Percentiles rank a stretch among this genome's conserved stretches.
Conservation (phyloP, 768 basidiomycete genomes). For the Asterophora lycoperdoides region DNA sequence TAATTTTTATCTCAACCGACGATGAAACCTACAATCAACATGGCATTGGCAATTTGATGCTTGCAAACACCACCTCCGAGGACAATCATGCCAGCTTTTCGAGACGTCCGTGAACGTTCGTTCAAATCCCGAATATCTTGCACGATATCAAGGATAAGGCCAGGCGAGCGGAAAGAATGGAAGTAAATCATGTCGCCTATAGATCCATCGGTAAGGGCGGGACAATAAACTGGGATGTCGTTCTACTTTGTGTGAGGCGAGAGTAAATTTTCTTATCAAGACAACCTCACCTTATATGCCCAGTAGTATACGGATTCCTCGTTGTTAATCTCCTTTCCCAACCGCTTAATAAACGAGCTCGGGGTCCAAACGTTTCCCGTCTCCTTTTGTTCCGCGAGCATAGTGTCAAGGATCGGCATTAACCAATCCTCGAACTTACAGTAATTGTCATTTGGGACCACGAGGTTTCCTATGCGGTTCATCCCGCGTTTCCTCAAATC, state of each 20-base stretch:
- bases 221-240: constrained; percentile 97
- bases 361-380: constrained; percentile 80
- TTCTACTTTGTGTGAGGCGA: constrained; percentile 57
- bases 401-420: constrained; percentile 84
- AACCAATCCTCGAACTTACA: constrained; percentile 99
- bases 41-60: constrained; percentile 99
- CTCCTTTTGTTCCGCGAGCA: constrained; percentile 84
- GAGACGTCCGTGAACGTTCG: constrained; percentile 80
- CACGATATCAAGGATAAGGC: constrained; percentile 89
- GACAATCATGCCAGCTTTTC: constrained; percentile 97
- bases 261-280: constrained; percentile 15
- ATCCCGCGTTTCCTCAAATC: constrained; percentile 84
- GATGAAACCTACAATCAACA: constrained; percentile 77
- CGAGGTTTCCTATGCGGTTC: constrained; percentile 94
- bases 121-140: constrained; percentile 90
- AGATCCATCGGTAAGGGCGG: constrained; percentile 96
- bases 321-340: constrained; percentile 97
- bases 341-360: constrained; percentile 84
- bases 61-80: constrained; percentile 98
- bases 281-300: constrained; percentile 89
- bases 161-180: constrained; percentile 87
- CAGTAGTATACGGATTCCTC: constrained; percentile 99
- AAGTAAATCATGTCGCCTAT: constrained; percentile 99
- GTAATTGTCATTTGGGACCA: constrained; percentile 98
- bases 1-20: background rate